Evolutionary conservation across 2,329 filamentous ascomycete species (phyloP).

Genomic region (Penicillium sp.): DNA sequence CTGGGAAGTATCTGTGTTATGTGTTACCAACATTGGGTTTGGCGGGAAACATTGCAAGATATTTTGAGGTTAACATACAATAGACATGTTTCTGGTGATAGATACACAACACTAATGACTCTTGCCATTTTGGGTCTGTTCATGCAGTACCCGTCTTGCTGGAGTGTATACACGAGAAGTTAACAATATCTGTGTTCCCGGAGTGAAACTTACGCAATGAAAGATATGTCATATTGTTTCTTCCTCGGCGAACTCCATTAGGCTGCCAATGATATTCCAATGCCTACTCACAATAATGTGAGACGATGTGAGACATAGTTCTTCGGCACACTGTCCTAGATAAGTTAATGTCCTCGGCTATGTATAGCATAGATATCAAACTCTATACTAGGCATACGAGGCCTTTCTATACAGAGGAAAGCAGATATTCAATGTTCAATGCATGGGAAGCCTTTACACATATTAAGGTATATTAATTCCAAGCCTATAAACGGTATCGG

Average conservation of each 20-base stretch:
- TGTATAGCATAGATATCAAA: background rate
- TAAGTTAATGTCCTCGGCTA: background rate
- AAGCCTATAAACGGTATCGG: background rate
- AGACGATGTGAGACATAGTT: background rate
- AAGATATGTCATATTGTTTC: background rate
- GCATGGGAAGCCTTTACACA: background rate
- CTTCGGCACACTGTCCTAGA: background rate
- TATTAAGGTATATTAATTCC: too few relatives aligned
- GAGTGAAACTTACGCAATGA: background rate
- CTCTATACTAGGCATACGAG: background rate
- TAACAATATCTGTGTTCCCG: background rate
- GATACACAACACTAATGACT: background rate
- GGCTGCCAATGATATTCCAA: background rate
- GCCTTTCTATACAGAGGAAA: too few relatives aligned
- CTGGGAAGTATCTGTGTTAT: background rate
- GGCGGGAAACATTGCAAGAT: background rate
- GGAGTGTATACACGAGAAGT: background rate
- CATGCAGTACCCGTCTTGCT: background rate
- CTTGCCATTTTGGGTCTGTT: background rate
- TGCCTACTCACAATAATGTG: background rate
- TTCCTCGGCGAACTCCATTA: background rate
- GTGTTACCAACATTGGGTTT: slow-evolving; percentile 4
- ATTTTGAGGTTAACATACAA: slow-evolving; percentile 6
- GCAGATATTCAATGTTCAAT: background rate
- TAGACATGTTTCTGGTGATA: background rate